Evolutionary conservation across 192 early-diverging fungal species (phyloP), one percentile per base, ranked within the genome.

Genomic region (Podila minutissima): DNA sequence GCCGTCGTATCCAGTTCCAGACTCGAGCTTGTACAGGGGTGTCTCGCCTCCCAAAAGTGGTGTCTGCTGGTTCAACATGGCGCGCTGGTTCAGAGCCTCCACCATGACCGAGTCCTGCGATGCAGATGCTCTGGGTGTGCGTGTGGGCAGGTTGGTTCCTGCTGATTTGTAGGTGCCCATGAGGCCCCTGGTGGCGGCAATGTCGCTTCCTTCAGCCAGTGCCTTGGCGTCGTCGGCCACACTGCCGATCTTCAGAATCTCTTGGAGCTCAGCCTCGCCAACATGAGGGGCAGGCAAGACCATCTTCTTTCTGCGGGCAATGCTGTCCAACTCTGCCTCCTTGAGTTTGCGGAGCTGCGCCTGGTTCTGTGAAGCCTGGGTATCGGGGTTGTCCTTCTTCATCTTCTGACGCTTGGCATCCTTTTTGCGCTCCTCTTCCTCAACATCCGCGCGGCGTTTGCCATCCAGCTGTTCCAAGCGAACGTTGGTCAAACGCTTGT

Each of bases 221-320:
- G 89, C 86, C 60, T 88, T 89, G 11, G 94, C 92, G 55, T 88
- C 88, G 66, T 95, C 92, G 26, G 94, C 93, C 60, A 92, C 91
- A 62, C 90, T 88, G 6, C 97, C 96, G 37, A 98, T 89, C 58
- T 68, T 75, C 58, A 71, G 17, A 50, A 84, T 81, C 51, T 94
- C 93, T 38, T 97, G 97, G 33, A 99, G 76, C 79, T 99, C 98
- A 9, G 84, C 84, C 66, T 97, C 95, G 51, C 91, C 89, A 10
- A 99, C 93, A 85, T 98, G 97, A 28, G 98, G 98, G 0, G 93
- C 82, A 13, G 98, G 98, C 33, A 99, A 87, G 37, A 91, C 85
- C 35, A 99, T 79, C 72, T 89, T 91, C 57, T 89, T 88, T 55
- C 98, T 90, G 62, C 94, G 93, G 22, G 89, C 82, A 62, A 88